Base-by-base conservation (phyloP, 2,329 filamentous ascomycete species). In the Pestalotiopsis sp. region DNA sequence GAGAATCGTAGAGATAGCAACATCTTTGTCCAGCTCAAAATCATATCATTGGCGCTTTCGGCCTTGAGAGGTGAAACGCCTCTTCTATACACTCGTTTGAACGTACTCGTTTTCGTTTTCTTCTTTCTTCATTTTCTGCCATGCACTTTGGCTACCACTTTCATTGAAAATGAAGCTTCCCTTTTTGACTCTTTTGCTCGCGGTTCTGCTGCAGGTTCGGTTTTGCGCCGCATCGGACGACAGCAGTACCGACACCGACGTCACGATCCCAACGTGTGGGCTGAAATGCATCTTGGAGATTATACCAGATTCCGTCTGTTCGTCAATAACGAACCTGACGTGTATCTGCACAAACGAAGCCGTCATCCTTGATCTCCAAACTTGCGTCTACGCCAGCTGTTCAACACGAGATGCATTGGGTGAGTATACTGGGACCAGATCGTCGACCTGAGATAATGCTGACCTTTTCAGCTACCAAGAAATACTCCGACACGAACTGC, bases 311-410 rank as follows among this genome's bases (percentile, higher is more conserved):
- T 62, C 59, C 9, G 31, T 36, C n/a, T 62, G 59, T 23, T 62
- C 62, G 13, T n/a, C 14, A 3, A n/a, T 64, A 13, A 31, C 62
- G 13, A 64, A 64, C 27, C 9, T 36, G 7, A 64, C 62, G 17
- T 64, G 62, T 36, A 52, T 64, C 9, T 64, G 62, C 38, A 64
- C 62, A 13, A 64, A 64, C 27, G 62, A 25, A 23, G n/a, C 17
- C 6, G n/a, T 52, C 23, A 64, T 27, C n/a, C 12, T 12, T 14
- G 39, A 23, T 23, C 38, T 64, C 13, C 13, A n/a, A 27, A 39
- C 38, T 23, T 64, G 62, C 41, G 62, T 64, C 14, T n/a, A 45
- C 31, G 62, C 62, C 13, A 45, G 27, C 20, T 64, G 62, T 23
- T 25, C 38, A 7, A 64, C 39, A 7, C 20, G 39, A 25, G 62